Percentiles rank a stretch among this genome's conserved stretches.
Evolutionary conservation across 2,329 filamentous ascomycete species (phyloP).

Genomic region (Xylariales sp.): DNA sequence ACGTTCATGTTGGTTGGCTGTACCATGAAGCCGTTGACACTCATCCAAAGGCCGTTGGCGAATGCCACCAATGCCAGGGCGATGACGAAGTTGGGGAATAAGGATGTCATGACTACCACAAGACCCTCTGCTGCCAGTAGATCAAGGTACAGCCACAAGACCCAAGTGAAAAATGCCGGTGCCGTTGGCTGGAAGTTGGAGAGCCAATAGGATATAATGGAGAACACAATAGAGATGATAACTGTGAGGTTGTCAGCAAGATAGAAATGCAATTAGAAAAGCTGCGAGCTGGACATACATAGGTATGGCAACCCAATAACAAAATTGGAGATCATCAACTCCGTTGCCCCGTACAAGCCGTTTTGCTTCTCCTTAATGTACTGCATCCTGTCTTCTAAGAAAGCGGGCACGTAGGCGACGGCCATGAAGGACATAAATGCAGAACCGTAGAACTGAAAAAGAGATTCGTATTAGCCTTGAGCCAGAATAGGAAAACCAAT

Average conservation of each 20-base stretch:
- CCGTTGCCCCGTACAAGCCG: conserved; percentile 70
- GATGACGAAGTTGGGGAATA: conserved; percentile 78
- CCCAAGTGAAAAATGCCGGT: conserved; percentile 68
- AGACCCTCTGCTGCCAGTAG: conserved; percentile 80
- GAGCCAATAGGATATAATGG: conserved; percentile 73
- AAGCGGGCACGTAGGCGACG: conserved; percentile 80
- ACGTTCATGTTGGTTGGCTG: conserved; percentile 67
- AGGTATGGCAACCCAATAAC: conserved; percentile 77
- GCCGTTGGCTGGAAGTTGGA: conserved; percentile 66
- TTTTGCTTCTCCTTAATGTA: conserved; percentile 78
- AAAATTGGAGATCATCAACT: conserved; percentile 76
- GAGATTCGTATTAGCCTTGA: background rate
- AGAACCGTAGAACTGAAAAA: conserved; percentile 58
- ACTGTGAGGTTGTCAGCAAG: conserved; percentile 48
- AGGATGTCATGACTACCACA: conserved; percentile 68
- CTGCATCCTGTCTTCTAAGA: conserved; percentile 70
- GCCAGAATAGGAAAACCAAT: background rate
- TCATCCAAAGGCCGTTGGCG: conserved; percentile 88
- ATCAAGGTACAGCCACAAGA: conserved; percentile 83
- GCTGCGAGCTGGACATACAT: too few relatives aligned
- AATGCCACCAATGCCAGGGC: conserved; percentile 77
- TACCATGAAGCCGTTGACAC: conserved; percentile 78
- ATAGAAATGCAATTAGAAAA: too few relatives aligned
- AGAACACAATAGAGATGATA: conserved; percentile 79
- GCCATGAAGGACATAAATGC: conserved; percentile 80